phyloP scores from a whole-genome alignment of 192 early-diverging fungal genomes.

The Coemansia sp. region DNA sequence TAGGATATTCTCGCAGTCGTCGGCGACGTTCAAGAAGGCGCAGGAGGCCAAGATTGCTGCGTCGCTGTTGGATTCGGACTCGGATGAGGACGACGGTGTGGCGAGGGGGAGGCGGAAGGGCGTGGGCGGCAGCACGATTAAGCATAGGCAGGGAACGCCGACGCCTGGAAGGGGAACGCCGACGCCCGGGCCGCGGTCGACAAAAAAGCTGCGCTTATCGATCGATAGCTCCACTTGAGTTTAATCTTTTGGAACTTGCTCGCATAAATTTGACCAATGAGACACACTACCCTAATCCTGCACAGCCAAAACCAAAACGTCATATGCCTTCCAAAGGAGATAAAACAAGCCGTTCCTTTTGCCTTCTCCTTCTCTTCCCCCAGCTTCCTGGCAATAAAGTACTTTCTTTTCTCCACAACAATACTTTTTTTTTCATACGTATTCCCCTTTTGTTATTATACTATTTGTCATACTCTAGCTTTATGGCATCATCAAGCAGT shows the following conservation, averaged over 20 bases:
- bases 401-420: too few relatives aligned
- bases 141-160: conserved; percentile 29
- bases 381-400: too few relatives aligned
- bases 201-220: conserved; percentile 46
- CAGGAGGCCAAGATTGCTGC: conserved; percentile 46
- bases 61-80: conserved; percentile 47
- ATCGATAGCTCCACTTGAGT: conserved; percentile 11
- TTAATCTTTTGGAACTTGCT: neutral
- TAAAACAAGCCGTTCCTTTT: neutral
- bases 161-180: conserved; percentile 28
- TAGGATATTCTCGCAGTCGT: conserved; percentile 81
- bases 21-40: conserved; percentile 56
- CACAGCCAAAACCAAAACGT: neutral
- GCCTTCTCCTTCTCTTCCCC: too few relatives aligned
- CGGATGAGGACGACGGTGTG: conserved; percentile 29
- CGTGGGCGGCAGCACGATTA: conserved; percentile 40
- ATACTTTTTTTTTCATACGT: too few relatives aligned
- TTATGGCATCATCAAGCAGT: neutral
- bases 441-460: too few relatives aligned
- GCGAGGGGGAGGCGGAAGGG: conserved; percentile 2
- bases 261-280: conserved; percentile 7
- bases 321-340: neutral
- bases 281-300: neutral
- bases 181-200: conserved; percentile 14
- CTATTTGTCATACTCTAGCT: neutral